A percentile compares a stretch with the other conserved stretches of the same genome.
Conservation (phyloP, 2,329 filamentous ascomycete species). For the Calonectria henricotiae region DNA sequence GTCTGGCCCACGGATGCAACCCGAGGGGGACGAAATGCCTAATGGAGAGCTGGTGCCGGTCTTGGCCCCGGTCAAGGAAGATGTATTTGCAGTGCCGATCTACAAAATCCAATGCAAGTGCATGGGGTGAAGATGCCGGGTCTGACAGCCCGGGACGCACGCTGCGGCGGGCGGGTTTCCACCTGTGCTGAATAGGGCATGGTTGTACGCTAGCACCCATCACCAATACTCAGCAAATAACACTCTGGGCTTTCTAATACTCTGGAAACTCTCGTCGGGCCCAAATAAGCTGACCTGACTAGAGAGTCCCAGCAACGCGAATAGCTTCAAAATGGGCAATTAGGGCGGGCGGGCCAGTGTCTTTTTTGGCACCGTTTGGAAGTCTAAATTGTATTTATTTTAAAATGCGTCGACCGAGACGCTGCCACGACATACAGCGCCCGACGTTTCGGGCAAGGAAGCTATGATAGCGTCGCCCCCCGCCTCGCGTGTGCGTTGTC, state of each 20-base stretch:
- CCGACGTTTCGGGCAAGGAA: not conserved
- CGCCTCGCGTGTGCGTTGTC: conserved; percentile 2
- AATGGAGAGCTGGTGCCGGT: conserved; percentile 7
- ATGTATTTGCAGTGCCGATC: conserved; percentile 19
- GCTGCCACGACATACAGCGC: conserved; percentile 15
- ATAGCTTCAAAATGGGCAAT: not conserved
- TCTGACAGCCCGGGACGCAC: conserved; percentile 10
- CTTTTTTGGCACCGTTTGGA: not conserved
- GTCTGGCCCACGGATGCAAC: conserved; percentile 25
- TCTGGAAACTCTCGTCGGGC: not conserved
- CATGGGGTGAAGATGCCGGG: conserved; percentile 25
- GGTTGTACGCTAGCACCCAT: not conserved
- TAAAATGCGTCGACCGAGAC: not conserved
- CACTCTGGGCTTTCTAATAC: conserved; percentile 5
- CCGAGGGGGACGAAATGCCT: conserved; percentile 1
- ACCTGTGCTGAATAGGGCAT: conserved; percentile 5
- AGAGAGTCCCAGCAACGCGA: not conserved
- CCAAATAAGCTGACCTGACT: conserved; percentile 23
- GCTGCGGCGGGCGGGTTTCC: not conserved
- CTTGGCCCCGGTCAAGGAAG: conserved; percentile 8
- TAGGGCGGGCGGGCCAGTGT: no score
- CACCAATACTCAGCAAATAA: conserved; percentile 20
- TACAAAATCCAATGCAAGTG: conserved; percentile 23
- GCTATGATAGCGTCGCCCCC: not conserved
- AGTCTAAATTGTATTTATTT: not conserved